Conservation (phyloP, 2,329 filamentous ascomycete genomes). For the Sclerotinia trifoliorum region DNA sequence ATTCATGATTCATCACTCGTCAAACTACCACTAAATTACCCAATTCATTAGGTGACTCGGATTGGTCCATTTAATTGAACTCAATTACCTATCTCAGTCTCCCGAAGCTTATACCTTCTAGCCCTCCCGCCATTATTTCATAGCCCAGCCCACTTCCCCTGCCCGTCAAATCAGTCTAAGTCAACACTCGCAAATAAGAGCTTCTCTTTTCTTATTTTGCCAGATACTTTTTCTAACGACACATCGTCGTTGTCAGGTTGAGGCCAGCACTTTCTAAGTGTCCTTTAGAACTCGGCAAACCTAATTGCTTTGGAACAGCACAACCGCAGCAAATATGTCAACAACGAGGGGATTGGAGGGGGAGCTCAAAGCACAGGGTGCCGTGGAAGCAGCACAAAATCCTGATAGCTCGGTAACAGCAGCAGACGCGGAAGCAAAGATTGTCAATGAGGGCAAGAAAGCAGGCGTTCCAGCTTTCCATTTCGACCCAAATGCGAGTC, state of each 20-base stretch:
- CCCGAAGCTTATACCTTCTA: conserved; percentile 6
- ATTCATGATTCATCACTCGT: background rate
- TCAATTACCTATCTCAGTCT: conserved; percentile 10
- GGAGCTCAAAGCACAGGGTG: conserved; percentile 81
- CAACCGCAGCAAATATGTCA: conserved; percentile 32
- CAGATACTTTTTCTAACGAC: conserved; percentile 10
- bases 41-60: background rate
- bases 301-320: conserved; percentile 25
- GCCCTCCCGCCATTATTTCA: background rate
- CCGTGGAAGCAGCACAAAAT: conserved; percentile 72
- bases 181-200: background rate
- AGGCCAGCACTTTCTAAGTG: background rate
- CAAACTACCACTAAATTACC: conserved; percentile 2
- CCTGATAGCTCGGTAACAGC: conserved; percentile 66
- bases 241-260: conserved; percentile 14
- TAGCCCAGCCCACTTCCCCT: conserved; percentile 3
- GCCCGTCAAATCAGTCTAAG: background rate
- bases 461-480: conserved; percentile 77
- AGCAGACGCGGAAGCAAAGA: conserved; percentile 67
- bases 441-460: conserved; percentile 75
- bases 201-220: conserved; percentile 1
- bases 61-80: conserved; percentile 18
- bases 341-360: conserved; percentile 36
- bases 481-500: conserved; percentile 82
- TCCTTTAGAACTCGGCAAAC: conserved; percentile 22